Percentiles rank a stretch among this genome's conserved stretches.
These are phyloP conservation scores for Phytomonas francai DNA, from an alignment of 208 protist genomes.

Conservation along the genomic window DNA sequence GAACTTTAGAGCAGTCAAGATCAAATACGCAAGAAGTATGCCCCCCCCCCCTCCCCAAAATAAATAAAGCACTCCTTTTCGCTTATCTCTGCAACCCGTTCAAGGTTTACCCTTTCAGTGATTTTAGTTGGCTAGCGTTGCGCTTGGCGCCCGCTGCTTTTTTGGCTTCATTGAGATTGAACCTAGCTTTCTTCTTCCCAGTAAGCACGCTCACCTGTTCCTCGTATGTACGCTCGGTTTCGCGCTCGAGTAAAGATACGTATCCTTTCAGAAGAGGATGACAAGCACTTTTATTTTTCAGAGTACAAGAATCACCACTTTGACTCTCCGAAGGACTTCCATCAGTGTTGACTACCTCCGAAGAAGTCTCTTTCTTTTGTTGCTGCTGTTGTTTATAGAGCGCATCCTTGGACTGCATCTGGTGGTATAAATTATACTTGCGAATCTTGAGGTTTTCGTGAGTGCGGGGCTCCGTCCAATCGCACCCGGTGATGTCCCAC, in stretches of 20 bases:
- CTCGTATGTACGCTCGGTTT: slow-evolving; percentile 76
- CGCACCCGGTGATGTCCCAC: slow-evolving; percentile 68
- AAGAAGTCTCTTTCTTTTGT: neutral
- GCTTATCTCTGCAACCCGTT: neutral
- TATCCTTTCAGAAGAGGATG: slow-evolving; percentile 23
- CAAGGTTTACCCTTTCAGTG: neutral
- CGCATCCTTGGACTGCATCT: neutral
- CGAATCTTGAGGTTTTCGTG: slow-evolving; percentile 37
- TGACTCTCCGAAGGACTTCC: too few species aligned
- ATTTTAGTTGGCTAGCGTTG: slow-evolving; percentile 3
- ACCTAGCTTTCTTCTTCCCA: slow-evolving; percentile 60
- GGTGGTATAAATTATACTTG: slow-evolving; percentile 32
- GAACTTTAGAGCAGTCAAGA: too few species aligned
- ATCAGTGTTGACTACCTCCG: too few species aligned
- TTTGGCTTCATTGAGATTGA: slow-evolving; percentile 69
- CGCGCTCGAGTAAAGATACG: slow-evolving; percentile 58
- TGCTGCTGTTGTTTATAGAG: neutral
- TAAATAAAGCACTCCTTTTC: neutral
- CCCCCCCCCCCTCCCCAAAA: too few species aligned
- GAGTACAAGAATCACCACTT: neutral
- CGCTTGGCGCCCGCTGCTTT: slow-evolving; percentile 27
- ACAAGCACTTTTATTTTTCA: neutral
- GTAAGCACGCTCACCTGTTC: slow-evolving; percentile 51
- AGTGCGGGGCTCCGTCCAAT: slow-evolving; percentile 64
- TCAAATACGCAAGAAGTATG: too few species aligned